phyloP scores from a whole-genome alignment of 768 basidiomycete genomes.

The Hypsizygus marmoreus region DNA sequence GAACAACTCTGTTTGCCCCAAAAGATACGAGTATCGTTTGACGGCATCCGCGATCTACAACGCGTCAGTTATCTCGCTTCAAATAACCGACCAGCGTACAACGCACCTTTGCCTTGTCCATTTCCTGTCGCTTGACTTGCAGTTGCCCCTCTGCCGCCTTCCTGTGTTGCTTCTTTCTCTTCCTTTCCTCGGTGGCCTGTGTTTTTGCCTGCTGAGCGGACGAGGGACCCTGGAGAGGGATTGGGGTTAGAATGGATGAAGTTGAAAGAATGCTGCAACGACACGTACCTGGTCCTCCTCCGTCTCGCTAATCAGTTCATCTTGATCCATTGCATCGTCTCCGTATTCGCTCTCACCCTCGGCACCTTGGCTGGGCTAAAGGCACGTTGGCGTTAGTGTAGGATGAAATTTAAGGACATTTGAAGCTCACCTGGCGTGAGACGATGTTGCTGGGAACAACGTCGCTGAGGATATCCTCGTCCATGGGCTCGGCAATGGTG shows the following conservation, averaged over 20 bases:
- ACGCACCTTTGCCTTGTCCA: slow-evolving; percentile 85
- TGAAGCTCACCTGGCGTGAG: slow-evolving; percentile 69
- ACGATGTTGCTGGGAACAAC: slow-evolving; percentile 90
- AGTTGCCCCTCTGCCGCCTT: slow-evolving; percentile 74
- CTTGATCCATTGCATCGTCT: slow-evolving; percentile 58
- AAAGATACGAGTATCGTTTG: slow-evolving; percentile 95
- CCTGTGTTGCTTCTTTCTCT: slow-evolving; percentile 47
- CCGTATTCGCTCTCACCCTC: slow-evolving; percentile 80
- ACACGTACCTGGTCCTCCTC: slow-evolving; percentile 40
- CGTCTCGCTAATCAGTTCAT: slow-evolving; percentile 60
- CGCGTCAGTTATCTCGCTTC: slow-evolving; percentile 13
- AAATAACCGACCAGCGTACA: not conserved
- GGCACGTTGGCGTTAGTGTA: slow-evolving; percentile 2
- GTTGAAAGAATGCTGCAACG: too few species aligned
- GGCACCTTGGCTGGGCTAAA: slow-evolving; percentile 61
- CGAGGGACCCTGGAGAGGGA: slow-evolving; percentile 15
- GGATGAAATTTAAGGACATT: not conserved
- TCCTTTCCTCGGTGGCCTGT: slow-evolving; percentile 28
- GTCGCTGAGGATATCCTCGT: slow-evolving; percentile 88
- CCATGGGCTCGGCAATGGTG: slow-evolving; percentile 40
- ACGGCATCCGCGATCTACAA: slow-evolving; percentile 86
- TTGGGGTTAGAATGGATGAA: not conserved
- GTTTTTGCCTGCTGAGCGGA: slow-evolving; percentile 34
- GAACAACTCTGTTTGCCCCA: slow-evolving; percentile 97
- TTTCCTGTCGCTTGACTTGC: slow-evolving; percentile 70